Percentiles rank a stretch among this genome's conserved stretches.
Evolutionary conservation across 2,329 filamentous ascomycete species (phyloP).

Genomic region (Pezicula carpinea): DNA sequence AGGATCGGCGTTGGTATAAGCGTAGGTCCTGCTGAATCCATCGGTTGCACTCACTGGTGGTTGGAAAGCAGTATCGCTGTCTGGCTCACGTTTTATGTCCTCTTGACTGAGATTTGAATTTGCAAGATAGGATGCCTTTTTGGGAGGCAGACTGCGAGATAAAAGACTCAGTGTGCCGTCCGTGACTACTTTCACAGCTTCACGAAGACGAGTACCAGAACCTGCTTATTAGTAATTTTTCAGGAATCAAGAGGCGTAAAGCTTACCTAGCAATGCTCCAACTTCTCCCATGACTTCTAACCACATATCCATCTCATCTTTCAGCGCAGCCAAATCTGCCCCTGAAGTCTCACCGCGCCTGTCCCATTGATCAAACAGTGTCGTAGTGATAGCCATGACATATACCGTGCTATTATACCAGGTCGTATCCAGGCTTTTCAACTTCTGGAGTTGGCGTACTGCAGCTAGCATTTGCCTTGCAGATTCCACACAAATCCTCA

Average conservation of each 20-base stretch:
- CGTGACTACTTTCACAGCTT: constrained; percentile 43
- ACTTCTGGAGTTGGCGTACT: constrained; percentile 53
- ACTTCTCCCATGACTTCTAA: constrained; percentile 63
- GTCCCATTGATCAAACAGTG: constrained; percentile 65
- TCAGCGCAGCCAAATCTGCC: constrained; percentile 55
- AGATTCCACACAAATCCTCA: constrained; percentile 61
- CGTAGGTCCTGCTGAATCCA: constrained; percentile 6
- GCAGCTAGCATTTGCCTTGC: constrained; percentile 59
- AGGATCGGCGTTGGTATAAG: constrained; percentile 6
- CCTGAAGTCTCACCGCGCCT: constrained; percentile 55
- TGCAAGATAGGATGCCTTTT: constrained; percentile 31
- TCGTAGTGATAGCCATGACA: constrained; percentile 68
- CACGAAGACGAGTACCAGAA: constrained; percentile 41
- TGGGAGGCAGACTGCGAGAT: constrained; percentile 34
- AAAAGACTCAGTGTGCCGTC: constrained; percentile 43
- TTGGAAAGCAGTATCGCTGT: background rate
- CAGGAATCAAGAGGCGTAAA: background rate
- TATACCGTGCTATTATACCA: constrained; percentile 74
- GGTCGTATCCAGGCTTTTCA: constrained; percentile 70
- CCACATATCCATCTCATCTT: constrained; percentile 66
- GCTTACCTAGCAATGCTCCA: constrained; percentile 61
- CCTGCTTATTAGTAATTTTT: constrained; percentile 28
- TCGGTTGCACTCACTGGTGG: constrained; percentile 6
- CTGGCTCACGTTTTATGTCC: background rate
- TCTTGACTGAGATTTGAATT: background rate